phyloP scores from a whole-genome alignment of 2,329 filamentous ascomycete species.

The Cordyceps tenuipes region DNA sequence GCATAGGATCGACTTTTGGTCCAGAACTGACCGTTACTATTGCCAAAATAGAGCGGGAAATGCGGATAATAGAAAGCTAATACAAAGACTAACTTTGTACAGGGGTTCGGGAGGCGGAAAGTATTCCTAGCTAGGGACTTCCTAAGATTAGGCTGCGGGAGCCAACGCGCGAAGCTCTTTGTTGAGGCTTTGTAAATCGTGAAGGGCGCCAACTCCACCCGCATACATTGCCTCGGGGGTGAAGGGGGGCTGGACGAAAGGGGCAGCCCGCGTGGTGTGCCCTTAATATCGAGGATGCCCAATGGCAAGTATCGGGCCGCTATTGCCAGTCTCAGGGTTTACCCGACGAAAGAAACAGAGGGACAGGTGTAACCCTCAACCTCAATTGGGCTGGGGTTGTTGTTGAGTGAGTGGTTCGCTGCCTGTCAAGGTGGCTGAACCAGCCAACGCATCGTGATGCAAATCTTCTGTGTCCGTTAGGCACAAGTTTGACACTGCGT shows the following conservation, averaged over 20 bases:
- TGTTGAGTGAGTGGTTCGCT: background rate
- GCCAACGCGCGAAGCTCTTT: background rate
- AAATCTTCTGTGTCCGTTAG: background rate
- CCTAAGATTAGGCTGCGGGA: background rate
- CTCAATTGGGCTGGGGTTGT: background rate
- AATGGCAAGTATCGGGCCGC: background rate
- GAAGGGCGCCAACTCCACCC: background rate
- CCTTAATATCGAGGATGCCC: background rate
- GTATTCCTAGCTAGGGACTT: background rate
- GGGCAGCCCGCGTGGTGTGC: background rate
- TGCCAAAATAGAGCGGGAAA: background rate
- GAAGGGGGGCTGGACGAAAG: background rate
- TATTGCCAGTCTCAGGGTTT: background rate
- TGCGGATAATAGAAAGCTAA: background rate
- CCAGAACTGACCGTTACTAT: too few species aligned
- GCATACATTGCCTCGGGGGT: background rate
- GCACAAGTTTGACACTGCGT: background rate
- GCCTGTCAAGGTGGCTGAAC: background rate
- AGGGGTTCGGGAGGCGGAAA: background rate
- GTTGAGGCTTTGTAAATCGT: background rate
- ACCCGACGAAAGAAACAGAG: background rate
- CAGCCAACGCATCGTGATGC: slow-evolving; percentile 6
- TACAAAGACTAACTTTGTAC: background rate
- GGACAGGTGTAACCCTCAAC: background rate
- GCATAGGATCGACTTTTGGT: background rate